phyloP scores from a whole-genome alignment of 805 yeast species.

The Saccharomycopsis fermentans region DNA sequence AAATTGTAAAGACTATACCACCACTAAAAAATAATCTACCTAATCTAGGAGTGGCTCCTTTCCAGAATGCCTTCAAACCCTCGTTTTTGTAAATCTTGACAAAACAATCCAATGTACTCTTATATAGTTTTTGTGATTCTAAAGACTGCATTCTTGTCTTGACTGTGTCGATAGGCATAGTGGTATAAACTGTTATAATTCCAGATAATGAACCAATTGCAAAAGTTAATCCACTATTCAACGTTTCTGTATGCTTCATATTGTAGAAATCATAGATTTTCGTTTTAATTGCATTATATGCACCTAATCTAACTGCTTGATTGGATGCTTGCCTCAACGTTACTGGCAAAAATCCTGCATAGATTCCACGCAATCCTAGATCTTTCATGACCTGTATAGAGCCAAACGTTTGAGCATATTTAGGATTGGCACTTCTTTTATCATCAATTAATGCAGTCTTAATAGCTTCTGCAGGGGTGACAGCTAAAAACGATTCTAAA shows the following conservation, averaged over 20 bases:
- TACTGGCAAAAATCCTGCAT: slow-evolving; percentile 86
- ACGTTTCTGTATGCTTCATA: slow-evolving; percentile 59
- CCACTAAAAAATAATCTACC: slow-evolving; percentile 91
- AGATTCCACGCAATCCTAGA: slow-evolving; percentile 73
- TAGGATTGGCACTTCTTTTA: slow-evolving; percentile 65
- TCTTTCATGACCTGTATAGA: slow-evolving; percentile 58
- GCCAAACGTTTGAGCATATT: slow-evolving; percentile 58
- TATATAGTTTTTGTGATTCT: slow-evolving; percentile 61
- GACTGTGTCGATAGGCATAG: slow-evolving; percentile 94
- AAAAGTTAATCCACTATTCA: slow-evolving; percentile 73
- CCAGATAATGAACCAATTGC: slow-evolving; percentile 88
- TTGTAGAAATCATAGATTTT: slow-evolving; percentile 61
- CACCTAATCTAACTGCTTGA: slow-evolving; percentile 88
- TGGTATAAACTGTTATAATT: slow-evolving; percentile 76
- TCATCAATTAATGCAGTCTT: slow-evolving; percentile 95
- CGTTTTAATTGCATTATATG: slow-evolving; percentile 80
- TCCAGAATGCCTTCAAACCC: slow-evolving; percentile 89
- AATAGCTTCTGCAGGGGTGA: slow-evolving; percentile 94
- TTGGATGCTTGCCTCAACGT: slow-evolving; percentile 93
- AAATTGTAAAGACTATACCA: slow-evolving; percentile 93
- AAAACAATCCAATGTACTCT: slow-evolving; percentile 76
- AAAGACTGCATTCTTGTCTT: slow-evolving; percentile 96
- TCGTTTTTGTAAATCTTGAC: slow-evolving; percentile 71
- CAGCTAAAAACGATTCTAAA: slow-evolving; percentile 83
- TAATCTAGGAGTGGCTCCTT: slow-evolving; percentile 94